Conservation (phyloP, 306 rosid genomes). For the Cucurbita moschata region DNA sequence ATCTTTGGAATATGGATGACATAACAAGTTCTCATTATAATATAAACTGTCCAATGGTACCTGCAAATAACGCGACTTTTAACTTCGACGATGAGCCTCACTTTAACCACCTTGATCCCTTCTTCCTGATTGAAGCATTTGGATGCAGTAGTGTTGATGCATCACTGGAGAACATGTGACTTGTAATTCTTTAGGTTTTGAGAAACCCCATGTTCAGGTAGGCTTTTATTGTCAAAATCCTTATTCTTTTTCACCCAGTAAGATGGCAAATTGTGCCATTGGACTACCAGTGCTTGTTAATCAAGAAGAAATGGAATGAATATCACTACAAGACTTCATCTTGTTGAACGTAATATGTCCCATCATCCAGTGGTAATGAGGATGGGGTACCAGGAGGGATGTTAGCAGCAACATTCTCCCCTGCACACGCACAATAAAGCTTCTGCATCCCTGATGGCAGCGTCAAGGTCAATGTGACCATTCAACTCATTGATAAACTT, state of each 20-base stretch:
- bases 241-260: conserved; percentile 1
- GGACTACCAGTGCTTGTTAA: no score
- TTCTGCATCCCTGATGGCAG: conserved; percentile 76
- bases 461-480: conserved; percentile 72
- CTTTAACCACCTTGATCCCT: conserved; percentile 19
- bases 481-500: conserved; percentile 86
- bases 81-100: conserved; percentile 28
- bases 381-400: conserved; percentile 99
- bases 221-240: not conserved
- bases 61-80: conserved; percentile 4
- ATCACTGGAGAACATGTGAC: not conserved
- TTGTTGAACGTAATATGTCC: conserved; percentile 42
- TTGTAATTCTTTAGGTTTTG: not conserved
- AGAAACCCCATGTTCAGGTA: not conserved
- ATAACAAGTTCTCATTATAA: conserved; percentile 11
- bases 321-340: conserved; percentile 27
- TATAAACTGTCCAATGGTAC: conserved; percentile 12
- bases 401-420: conserved; percentile 79
- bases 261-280: not conserved
- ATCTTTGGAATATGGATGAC: conserved; percentile 5
- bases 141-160: conserved; percentile 13
- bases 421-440: conserved; percentile 76
- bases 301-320: not conserved
- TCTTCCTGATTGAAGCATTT: conserved; percentile 24
- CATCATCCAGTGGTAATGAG: conserved; percentile 65